Percentiles rank a stretch among this genome's conserved stretches.
phyloP scores from a whole-genome alignment of 768 basidiomycete genomes.

The Phlegmacium glaucopus region DNA sequence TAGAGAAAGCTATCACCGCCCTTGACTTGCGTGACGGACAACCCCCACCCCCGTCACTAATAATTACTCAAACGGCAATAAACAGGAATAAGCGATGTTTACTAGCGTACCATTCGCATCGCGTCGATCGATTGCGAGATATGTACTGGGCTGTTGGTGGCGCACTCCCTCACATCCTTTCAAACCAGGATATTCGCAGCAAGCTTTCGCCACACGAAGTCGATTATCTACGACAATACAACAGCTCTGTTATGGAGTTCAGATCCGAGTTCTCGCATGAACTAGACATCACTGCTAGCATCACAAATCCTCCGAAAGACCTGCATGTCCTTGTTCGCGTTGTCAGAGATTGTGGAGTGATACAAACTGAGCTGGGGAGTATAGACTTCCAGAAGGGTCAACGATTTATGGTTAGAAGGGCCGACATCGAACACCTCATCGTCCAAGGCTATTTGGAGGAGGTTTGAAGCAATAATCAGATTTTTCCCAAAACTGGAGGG shows the following conservation, averaged over 20 bases:
- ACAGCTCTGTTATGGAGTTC: slow-evolving; percentile 77
- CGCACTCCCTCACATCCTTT: slow-evolving; percentile 79
- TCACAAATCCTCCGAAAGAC: slow-evolving; percentile 83
- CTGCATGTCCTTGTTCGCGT: slow-evolving; percentile 87
- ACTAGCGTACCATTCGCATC: slow-evolving; percentile 87
- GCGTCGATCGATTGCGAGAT: slow-evolving; percentile 78
- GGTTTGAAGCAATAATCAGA: slow-evolving; percentile 36
- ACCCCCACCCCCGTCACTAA: slow-evolving; percentile 56
- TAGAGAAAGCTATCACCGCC: slow-evolving; percentile 55
- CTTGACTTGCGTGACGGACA: slow-evolving; percentile 33
- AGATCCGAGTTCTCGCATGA: slow-evolving; percentile 82
- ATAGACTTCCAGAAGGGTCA: slow-evolving; percentile 91
- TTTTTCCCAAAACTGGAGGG: neutral
- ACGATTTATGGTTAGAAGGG: slow-evolving; percentile 81
- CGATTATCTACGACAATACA: slow-evolving; percentile 83
- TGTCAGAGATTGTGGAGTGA: slow-evolving; percentile 83
- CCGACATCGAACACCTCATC: slow-evolving; percentile 92
- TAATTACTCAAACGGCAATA: slow-evolving; percentile 87
- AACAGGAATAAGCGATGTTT: slow-evolving; percentile 94
- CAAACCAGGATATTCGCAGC: slow-evolving; percentile 60
- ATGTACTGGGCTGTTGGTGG: slow-evolving; percentile 91
- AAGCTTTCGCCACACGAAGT: slow-evolving; percentile 48
- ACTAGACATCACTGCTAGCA: slow-evolving; percentile 82
- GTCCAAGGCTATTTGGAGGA: slow-evolving; percentile 92
- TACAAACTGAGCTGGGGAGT: slow-evolving; percentile 87